Percentiles rank a stretch among this genome's conserved stretches.
These are phyloP conservation scores for Beauveria asiatica DNA, from an alignment of 2,329 filamentous ascomycete species.

Conservation along the genomic window DNA sequence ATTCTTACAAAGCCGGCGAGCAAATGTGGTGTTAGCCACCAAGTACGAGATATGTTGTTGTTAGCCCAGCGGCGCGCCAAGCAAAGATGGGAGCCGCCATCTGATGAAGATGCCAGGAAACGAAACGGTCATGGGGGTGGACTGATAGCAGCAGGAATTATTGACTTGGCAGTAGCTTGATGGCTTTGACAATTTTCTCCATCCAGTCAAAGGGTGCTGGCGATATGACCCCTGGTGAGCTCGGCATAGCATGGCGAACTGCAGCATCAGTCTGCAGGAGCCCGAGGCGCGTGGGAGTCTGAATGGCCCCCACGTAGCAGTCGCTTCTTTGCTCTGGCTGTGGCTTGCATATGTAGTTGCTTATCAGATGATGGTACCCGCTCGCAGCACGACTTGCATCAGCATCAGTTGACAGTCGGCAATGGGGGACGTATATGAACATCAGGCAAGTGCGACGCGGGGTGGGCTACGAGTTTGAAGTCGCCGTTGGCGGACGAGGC, in stretches of 20 bases:
- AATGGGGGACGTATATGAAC: too few species aligned
- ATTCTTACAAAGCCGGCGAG: too few species aligned
- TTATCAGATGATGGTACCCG: constrained; percentile 6
- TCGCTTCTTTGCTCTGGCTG: too few species aligned
- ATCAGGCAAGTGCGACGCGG: too few species aligned
- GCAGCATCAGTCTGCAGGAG: too few species aligned
- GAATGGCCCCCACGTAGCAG: too few species aligned
- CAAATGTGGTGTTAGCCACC: too few species aligned
- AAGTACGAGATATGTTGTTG: not conserved
- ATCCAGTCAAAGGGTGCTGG: not conserved
- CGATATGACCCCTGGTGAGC: not conserved
- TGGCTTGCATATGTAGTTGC: not conserved
- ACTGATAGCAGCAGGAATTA: not conserved
- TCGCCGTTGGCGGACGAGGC: too few species aligned
- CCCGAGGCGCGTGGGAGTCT: too few species aligned
- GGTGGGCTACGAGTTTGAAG: not conserved
- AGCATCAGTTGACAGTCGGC: not conserved
- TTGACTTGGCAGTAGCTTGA: too few species aligned
- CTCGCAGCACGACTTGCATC: not conserved
- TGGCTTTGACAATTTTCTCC: not conserved
- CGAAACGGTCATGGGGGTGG: not conserved
- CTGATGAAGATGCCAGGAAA: not conserved
- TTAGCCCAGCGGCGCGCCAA: constrained; percentile 3
- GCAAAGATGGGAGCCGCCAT: constrained; percentile 3
- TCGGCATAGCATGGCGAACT: not conserved